These are phyloP conservation scores for Colletotrichum sp. DNA, from an alignment of 2,329 filamentous ascomycete genomes.

Conservation along the genomic window DNA sequence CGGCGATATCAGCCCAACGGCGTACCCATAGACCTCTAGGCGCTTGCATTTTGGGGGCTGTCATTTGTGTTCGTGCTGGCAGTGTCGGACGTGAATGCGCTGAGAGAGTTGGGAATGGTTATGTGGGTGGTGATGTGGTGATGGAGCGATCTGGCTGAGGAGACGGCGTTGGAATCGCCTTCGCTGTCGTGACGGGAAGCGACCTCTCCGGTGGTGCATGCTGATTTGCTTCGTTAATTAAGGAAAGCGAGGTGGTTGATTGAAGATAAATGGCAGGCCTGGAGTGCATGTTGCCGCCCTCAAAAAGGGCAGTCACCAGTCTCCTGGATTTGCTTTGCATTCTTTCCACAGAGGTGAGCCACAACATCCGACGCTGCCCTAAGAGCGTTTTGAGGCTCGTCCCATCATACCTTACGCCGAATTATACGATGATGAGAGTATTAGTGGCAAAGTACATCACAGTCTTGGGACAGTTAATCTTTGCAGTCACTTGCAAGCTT, in stretches of 20 bases:
- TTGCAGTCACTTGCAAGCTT: too few relatives aligned
- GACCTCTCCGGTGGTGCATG: background rate
- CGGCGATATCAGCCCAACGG: background rate
- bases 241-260: background rate
- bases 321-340: too few relatives aligned
- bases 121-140: background rate
- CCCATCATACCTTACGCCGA: too few relatives aligned
- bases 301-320: background rate
- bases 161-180: background rate
- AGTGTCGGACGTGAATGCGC: background rate
- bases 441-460: too few relatives aligned
- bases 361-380: too few relatives aligned
- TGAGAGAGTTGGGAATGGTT: background rate
- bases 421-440: too few relatives aligned
- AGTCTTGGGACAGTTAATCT: too few relatives aligned
- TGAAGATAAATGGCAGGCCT: background rate
- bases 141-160: background rate
- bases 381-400: too few relatives aligned
- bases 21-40: background rate
- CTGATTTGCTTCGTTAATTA: background rate
- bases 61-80: background rate
- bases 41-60: background rate
- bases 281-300: background rate
- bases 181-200: background rate
- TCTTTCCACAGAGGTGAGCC: too few relatives aligned